Base-by-base conservation (phyloP, 306 rosid species). In the Cucurbita ficifolia region DNA sequence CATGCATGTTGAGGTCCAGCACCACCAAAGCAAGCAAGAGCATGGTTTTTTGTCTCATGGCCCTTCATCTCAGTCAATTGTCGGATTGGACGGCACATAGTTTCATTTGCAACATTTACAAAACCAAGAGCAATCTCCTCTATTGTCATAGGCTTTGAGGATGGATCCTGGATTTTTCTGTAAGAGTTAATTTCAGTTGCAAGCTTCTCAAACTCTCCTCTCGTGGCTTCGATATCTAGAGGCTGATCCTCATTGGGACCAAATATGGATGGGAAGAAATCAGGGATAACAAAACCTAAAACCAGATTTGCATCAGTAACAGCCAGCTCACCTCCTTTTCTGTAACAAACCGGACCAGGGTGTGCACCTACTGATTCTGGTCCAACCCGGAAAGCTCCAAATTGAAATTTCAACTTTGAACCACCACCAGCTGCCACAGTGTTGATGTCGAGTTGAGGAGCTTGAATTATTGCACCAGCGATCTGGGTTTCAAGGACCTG, bases 391-490 rank as follows among this genome's bases (percentile, higher is more conserved):
- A 93, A 90, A 77, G 96, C 85, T 72, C 98, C 97, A 79, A 88
- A 90, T 59, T 87, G 96, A 53, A 93, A 93, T 83, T 90, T 93
- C 77, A 93, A 81, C 80, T 88, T 90, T 35, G 98, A 90, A 46
- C 98, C 98, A 58, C 98, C 98, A 22, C 98, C 98, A 53, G 98
- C 97, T 79, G 98, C 97, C 74, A 93, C 98, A 38, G 97, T 93
- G 84, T 87, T 90, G 81, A 93, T 88, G 79, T 93, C 98, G 54
- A 93, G 98, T 83, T 93, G 97, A 68, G 98, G 96, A 51, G 98
- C 96, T 77, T 90, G 98, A 79, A 93, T 90, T 74, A 88, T 93
- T 76, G 97, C 81, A 64, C 97, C 97, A 13, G 97, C 92, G 81
- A 93, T 87, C 74, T 90, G 90, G 24, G 98, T 90, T 87, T 93